Percentiles rank a stretch among this genome's conserved stretches.
These are phyloP conservation scores for Floccularia luteovirens DNA, from an alignment of 768 basidiomycete genomes.

Conservation along the genomic window DNA sequence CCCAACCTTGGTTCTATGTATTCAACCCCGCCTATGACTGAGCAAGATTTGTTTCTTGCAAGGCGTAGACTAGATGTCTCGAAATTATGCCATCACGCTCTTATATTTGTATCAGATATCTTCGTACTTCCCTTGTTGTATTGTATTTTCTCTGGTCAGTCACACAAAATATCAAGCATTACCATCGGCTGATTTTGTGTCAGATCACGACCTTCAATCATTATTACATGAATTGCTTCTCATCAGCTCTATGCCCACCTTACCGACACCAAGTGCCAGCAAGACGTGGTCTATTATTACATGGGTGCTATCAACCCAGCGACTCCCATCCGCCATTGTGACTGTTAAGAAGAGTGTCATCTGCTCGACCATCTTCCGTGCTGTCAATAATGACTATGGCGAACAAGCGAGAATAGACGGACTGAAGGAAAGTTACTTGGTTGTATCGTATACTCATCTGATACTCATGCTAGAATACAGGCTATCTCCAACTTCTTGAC, in stretches of 20 bases:
- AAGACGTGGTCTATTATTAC: conserved; percentile 41
- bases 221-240: conserved; percentile 38
- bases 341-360: conserved; percentile 20
- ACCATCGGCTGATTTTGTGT: neutral
- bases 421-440: conserved; percentile 20
- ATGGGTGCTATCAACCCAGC: conserved; percentile 43
- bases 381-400: conserved; percentile 21
- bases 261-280: conserved; percentile 28
- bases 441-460: neutral
- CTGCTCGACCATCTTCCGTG: conserved; percentile 22
- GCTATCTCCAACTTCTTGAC: conserved; percentile 25
- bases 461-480: neutral
- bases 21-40: conserved; percentile 19
- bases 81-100: conserved; percentile 43
- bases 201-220: conserved; percentile 35
- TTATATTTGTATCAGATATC: conserved; percentile 43
- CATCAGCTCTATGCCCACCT: conserved; percentile 23
- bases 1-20: conserved; percentile 12
- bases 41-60: conserved; percentile 30
- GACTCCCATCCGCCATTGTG: conserved; percentile 35
- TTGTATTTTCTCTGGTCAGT: conserved; percentile 42
- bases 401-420: conserved; percentile 23
- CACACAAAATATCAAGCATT: conserved; percentile 8
- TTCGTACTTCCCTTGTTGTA: conserved; percentile 42
- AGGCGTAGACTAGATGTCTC: conserved; percentile 30